These are phyloP conservation scores for Schizophyllum amplum DNA, from an alignment of 1,284 basidiomycete species.

Conservation along the genomic window DNA sequence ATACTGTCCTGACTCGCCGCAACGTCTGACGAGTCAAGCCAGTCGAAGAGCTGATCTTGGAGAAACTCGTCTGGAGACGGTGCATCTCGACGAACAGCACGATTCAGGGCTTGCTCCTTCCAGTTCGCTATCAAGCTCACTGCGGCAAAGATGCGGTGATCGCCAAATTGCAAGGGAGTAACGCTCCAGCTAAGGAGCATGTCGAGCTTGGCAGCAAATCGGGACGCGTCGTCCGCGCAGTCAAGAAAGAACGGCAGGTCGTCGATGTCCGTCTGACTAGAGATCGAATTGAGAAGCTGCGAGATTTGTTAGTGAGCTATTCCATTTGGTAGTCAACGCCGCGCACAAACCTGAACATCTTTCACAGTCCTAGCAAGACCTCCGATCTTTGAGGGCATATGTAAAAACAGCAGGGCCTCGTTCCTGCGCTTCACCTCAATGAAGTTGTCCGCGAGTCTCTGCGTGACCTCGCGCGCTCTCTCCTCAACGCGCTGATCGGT, in stretches of 20 bases:
- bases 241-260: constrained; percentile 55
- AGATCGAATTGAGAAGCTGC: constrained; percentile 78
- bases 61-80: constrained; percentile 50
- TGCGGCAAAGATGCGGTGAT: constrained; percentile 78
- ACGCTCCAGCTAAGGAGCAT: constrained; percentile 84
- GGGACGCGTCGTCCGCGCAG: constrained; percentile 31
- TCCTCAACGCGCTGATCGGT: constrained; percentile 30
- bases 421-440: constrained; percentile 61
- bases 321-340: too few relatives aligned
- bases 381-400: constrained; percentile 51
- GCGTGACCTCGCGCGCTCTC: constrained; percentile 33
- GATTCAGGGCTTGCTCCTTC: constrained; percentile 53
- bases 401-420: constrained; percentile 69
- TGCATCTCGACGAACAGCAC: constrained; percentile 40
- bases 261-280: constrained; percentile 58
- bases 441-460: constrained; percentile 40
- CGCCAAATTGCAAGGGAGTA: constrained; percentile 76
- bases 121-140: constrained; percentile 70
- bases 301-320: too few relatives aligned
- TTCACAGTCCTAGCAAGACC: constrained; percentile 56
- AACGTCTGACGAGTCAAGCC: constrained; percentile 69
- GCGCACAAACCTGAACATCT: constrained; percentile 66
- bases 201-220: constrained; percentile 66
- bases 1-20: constrained; percentile 54
- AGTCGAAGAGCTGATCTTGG: constrained; percentile 74